Percentiles rank a stretch among this genome's conserved stretches.
Evolutionary conservation across 306 rosid genomes (phyloP).

Genomic region (Rubus idaeus): DNA sequence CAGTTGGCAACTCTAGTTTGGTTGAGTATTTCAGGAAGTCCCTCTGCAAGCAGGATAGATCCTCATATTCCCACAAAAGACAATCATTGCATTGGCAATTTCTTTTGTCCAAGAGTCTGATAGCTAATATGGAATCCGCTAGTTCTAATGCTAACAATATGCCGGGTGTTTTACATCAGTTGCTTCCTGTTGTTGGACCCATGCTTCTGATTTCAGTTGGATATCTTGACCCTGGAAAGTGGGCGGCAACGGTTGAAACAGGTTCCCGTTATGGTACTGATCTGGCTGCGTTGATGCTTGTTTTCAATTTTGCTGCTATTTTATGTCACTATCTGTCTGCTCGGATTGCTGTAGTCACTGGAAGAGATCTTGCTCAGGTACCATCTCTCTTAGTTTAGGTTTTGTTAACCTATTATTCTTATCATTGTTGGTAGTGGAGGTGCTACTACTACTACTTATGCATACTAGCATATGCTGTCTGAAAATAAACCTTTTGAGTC

Average conservation of each 20-base stretch:
- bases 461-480: neutral
- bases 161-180: constrained; percentile 40
- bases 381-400: constrained; percentile 22
- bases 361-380: constrained; percentile 93
- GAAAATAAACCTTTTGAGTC: neutral
- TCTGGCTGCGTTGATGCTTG: constrained; percentile 55
- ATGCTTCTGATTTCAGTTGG: constrained; percentile 72
- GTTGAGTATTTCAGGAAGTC: constrained; percentile 4
- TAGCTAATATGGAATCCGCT: constrained; percentile 54
- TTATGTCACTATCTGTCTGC: constrained; percentile 90
- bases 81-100: constrained; percentile 19
- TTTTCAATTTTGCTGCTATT: constrained; percentile 84
- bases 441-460: constrained; percentile 1
- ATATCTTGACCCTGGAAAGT: constrained; percentile 97
- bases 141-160: constrained; percentile 30
- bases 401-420: constrained; percentile 1
- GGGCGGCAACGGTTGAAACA: constrained; percentile 83
- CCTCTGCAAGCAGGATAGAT: neutral
- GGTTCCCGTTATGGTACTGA: constrained; percentile 89
- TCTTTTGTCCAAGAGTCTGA: constrained; percentile 28
- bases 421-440: neutral
- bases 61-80: neutral
- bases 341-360: constrained; percentile 73
- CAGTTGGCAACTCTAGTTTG: constrained; percentile 9
- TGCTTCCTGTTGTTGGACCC: constrained; percentile 63